A percentile compares a stretch with the other conserved stretches of the same genome.
Evolutionary conservation across 176 grass and related monocot genomes (phyloP).

Genomic region (Aegilops tauschii): DNA sequence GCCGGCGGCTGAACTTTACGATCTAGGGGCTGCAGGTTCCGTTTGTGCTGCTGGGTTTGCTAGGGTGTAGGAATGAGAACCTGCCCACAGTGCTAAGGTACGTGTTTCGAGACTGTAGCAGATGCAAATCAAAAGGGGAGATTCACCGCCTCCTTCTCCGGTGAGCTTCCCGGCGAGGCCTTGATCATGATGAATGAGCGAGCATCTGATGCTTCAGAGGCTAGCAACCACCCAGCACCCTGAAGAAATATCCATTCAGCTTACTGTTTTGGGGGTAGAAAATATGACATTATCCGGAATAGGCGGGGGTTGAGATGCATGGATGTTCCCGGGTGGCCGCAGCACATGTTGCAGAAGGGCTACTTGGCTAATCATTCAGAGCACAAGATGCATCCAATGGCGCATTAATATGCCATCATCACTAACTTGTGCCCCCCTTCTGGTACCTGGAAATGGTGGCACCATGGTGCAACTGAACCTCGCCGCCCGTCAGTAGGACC

Average conservation of each 20-base stretch:
- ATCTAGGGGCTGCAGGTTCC: neutral
- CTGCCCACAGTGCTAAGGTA: neutral
- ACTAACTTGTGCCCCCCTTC: neutral
- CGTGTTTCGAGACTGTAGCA: neutral
- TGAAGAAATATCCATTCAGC: constrained; percentile 14
- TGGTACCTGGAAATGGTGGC: constrained; percentile 6
- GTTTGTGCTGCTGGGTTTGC: no score
- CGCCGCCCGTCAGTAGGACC: neutral
- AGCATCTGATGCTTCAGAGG: constrained; percentile 42
- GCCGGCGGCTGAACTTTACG: neutral
- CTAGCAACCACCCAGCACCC: neutral
- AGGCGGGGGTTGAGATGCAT: neutral
- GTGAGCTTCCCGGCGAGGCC: constrained; percentile 31
- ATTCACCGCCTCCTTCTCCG: neutral
- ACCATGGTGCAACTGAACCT: neutral
- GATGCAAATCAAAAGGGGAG: constrained; percentile 4
- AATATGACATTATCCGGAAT: neutral
- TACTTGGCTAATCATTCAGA: constrained; percentile 4
- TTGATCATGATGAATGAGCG: neutral
- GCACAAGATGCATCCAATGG: neutral
- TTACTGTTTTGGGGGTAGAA: neutral
- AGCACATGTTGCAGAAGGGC: constrained; percentile 55
- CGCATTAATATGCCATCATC: neutral
- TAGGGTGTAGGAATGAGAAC: neutral
- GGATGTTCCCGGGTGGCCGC: neutral